A percentile compares a stretch with the other conserved stretches of the same genome.
Conservation (phyloP, 192 early-diverging fungal species). For the Phlyctochytrium bullatum region DNA sequence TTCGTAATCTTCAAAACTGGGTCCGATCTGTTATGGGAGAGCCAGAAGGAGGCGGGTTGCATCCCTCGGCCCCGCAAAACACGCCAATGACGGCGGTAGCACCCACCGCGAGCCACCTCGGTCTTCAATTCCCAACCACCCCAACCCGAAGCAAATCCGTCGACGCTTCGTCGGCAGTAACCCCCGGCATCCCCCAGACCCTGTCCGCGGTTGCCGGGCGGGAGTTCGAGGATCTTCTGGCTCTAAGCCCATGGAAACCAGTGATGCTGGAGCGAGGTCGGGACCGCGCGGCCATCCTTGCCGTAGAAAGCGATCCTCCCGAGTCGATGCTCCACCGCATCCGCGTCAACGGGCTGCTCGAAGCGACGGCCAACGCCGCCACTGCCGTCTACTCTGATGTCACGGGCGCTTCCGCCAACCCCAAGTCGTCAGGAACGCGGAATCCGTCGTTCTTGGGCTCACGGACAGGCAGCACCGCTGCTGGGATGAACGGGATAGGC, state of each 20-base stretch:
- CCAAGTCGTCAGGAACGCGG: too few relatives aligned
- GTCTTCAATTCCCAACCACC: background rate
- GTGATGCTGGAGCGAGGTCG: constrained; percentile 5
- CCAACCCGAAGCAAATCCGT: too few relatives aligned
- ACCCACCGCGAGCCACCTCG: background rate
- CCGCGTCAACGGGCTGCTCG: background rate
- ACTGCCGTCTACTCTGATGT: too few relatives aligned
- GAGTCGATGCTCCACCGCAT: background rate
- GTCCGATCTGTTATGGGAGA: constrained; percentile 1
- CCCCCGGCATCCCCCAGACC: background rate
- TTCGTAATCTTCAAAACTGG: constrained; percentile 3
- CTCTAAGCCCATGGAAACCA: constrained; percentile 5
- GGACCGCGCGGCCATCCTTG: background rate
- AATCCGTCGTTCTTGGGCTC: too few relatives aligned
- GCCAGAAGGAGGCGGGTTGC: background rate
- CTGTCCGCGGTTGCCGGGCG: background rate
- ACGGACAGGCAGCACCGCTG: too few relatives aligned
- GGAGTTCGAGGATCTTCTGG: constrained; percentile 3
- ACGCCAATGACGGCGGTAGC: background rate
- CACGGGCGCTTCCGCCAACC: too few relatives aligned
- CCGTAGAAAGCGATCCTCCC: background rate
- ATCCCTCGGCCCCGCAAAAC: background rate
- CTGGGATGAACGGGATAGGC: too few relatives aligned
- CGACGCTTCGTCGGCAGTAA: too few relatives aligned
- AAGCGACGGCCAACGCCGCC: background rate